phyloP scores from a whole-genome alignment of 2,329 filamentous ascomycete species.

The Arthrobotrys conoides region DNA sequence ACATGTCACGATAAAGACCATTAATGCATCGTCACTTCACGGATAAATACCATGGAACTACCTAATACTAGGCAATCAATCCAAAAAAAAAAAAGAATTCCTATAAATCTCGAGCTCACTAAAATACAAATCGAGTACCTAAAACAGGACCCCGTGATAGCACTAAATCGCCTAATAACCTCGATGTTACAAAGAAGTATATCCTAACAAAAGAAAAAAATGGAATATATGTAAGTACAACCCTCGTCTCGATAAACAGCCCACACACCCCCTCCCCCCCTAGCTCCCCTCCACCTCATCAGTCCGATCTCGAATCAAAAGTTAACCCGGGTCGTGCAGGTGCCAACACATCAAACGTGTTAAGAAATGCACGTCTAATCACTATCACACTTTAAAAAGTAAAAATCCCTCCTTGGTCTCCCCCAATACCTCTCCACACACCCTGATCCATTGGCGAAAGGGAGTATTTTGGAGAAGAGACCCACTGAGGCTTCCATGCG shows the following conservation, averaged over 20 bases:
- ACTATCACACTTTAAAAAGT: constrained; percentile 37
- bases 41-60: constrained; percentile 18
- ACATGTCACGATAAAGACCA: constrained; percentile 22
- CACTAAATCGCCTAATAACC: constrained; percentile 29
- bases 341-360: constrained; percentile 37
- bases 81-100: too few relatives aligned
- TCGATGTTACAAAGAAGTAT: constrained; percentile 10
- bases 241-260: constrained; percentile 14
- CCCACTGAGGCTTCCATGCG: constrained; percentile 55
- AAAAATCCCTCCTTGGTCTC: constrained; percentile 28
- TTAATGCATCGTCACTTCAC: constrained; percentile 24
- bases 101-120: constrained; percentile 26
- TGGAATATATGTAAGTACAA: neutral
- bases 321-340: constrained; percentile 33
- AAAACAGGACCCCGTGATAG: constrained; percentile 16
- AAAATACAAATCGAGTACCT: constrained; percentile 4
- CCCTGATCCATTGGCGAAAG: constrained; percentile 27
- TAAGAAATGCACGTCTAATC: constrained; percentile 24
- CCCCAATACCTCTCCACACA: neutral
- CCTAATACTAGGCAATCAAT: neutral
- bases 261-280: constrained; percentile 5
- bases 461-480: neutral
- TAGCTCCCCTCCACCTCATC: constrained; percentile 30
- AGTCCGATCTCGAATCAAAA: constrained; percentile 37
- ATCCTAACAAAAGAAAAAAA: neutral